A percentile compares a stretch with the other conserved stretches of the same genome.
phyloP scores from a whole-genome alignment of 164 flowering plant genomes.

The Hamamelis virginiana region DNA sequence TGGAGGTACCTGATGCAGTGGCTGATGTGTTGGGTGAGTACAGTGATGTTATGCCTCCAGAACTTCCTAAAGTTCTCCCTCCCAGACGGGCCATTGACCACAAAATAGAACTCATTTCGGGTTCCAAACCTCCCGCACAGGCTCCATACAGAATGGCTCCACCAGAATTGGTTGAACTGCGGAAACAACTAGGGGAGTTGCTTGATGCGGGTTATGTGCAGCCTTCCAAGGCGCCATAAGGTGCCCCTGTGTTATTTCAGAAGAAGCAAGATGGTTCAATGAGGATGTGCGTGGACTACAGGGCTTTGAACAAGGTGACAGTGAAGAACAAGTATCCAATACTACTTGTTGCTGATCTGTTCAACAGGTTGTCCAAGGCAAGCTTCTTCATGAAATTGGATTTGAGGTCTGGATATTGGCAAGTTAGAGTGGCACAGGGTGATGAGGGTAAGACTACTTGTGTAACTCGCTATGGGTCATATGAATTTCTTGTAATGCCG shows the following conservation, averaged over 20 bases:
- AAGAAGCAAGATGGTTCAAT: neutral
- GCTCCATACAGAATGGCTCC: neutral
- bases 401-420: neutral
- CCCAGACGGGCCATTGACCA: neutral
- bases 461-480: neutral
- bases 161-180: neutral
- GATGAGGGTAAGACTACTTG: neutral
- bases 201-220: neutral
- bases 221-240: constrained; percentile 5
- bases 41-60: constrained; percentile 8
- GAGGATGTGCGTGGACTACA: neutral
- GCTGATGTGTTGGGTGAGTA: neutral
- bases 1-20: neutral
- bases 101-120: constrained; percentile 13
- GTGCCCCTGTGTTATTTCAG: neutral
- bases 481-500: neutral
- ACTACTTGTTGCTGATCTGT: neutral
- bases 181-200: neutral
- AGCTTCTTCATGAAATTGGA: neutral
- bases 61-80: constrained; percentile 7
- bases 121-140: neutral
- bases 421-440: neutral
- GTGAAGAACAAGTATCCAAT: neutral
- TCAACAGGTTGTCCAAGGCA: neutral
- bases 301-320: constrained; percentile 1